Evolutionary conservation across 345 rosid species (phyloP).

Genomic region (Rhodamnia rubescens): DNA sequence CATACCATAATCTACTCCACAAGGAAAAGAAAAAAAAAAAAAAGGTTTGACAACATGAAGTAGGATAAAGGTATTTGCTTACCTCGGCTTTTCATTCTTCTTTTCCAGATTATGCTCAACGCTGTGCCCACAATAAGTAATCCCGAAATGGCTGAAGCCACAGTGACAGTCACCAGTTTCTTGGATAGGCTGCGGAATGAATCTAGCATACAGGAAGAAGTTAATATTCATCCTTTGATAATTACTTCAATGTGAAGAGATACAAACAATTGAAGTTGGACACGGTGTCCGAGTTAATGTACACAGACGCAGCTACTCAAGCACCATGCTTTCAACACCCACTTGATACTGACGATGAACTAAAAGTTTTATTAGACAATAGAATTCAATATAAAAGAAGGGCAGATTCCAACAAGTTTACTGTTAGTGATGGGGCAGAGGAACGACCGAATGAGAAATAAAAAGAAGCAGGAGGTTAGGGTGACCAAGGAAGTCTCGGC

Average conservation of each 20-base stretch:
- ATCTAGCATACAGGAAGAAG: background rate
- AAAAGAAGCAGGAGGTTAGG: background rate
- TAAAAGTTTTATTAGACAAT: background rate
- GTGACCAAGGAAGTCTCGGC: too few relatives aligned
- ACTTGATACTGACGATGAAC: background rate
- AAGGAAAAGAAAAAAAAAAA: background rate
- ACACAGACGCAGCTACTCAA: background rate
- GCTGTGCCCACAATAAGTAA: background rate
- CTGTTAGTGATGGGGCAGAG: background rate
- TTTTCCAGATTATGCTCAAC: background rate
- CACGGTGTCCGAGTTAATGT: background rate
- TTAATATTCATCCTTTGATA: background rate
- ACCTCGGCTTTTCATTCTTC: background rate
- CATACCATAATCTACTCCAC: background rate
- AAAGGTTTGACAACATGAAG: background rate
- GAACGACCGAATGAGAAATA: background rate
- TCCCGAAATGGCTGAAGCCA: background rate
- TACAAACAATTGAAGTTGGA: background rate
- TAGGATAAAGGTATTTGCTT: background rate
- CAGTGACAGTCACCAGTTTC: background rate
- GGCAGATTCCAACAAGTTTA: background rate
- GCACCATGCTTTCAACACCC: background rate
- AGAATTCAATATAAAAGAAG: background rate
- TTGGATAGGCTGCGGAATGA: background rate
- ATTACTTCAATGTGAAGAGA: too few relatives aligned